A percentile compares a stretch with the other conserved stretches of the same genome.
Conservation (phyloP, 345 rosid species). For the Camelina laxa region DNA sequence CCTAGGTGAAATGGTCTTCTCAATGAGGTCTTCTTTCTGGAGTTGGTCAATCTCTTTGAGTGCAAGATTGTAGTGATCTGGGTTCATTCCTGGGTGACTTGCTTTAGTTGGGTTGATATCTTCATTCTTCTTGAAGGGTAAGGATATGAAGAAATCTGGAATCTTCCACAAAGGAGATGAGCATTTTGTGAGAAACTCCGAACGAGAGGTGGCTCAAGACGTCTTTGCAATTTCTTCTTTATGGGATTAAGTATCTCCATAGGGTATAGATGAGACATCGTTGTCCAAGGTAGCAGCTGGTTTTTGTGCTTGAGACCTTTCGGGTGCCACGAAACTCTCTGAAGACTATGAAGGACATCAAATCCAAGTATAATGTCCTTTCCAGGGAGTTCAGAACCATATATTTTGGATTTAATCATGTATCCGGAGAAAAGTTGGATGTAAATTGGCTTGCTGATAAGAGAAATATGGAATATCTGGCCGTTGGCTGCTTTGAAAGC, state of each 20-base stretch:
- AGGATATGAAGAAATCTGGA: background rate
- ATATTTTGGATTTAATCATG: background rate
- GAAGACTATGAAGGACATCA: background rate
- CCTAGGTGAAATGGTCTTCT: background rate
- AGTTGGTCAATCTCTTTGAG: background rate
- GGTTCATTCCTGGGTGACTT: background rate
- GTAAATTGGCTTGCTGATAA: background rate
- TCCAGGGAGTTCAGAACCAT: background rate
- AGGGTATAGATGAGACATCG: background rate
- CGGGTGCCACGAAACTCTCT: background rate
- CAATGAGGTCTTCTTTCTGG: background rate
- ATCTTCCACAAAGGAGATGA: background rate
- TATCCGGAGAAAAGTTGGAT: background rate
- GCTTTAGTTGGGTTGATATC: background rate
- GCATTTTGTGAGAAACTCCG: background rate
- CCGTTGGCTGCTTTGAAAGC: background rate
- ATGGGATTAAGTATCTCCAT: background rate
- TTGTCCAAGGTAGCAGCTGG: background rate
- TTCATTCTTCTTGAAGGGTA: background rate
- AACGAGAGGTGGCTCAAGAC: background rate
- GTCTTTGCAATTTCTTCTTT: background rate
- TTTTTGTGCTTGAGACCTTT: background rate
- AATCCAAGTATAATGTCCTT: slow-evolving; percentile 5
- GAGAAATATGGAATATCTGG: background rate
- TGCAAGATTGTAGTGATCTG: background rate